Percentiles rank a stretch among this genome's conserved stretches.
Evolutionary conservation across 306 rosid species (phyloP).

Genomic region (Trichosanthes truncata): DNA sequence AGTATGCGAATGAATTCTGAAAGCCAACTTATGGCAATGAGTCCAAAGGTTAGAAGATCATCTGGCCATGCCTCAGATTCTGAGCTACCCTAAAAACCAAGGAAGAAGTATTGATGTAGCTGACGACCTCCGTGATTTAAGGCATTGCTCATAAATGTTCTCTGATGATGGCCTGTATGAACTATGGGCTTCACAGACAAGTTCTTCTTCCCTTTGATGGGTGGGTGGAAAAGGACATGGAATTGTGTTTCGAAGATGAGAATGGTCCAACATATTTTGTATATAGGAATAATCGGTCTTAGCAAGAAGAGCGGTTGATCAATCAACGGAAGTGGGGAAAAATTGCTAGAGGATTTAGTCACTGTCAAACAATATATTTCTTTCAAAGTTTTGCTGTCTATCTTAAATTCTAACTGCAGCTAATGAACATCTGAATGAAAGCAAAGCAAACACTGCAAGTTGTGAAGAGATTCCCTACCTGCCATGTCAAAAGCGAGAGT

Average conservation of each 20-base stretch:
- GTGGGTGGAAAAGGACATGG: background rate
- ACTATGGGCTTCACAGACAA: background rate
- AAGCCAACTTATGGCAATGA: constrained; percentile 21
- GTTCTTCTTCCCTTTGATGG: constrained; percentile 2
- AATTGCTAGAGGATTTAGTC: background rate
- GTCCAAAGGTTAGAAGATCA: constrained; percentile 54
- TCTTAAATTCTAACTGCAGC: background rate
- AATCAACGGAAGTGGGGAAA: background rate
- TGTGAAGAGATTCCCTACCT: background rate
- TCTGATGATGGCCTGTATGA: background rate
- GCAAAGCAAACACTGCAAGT: background rate
- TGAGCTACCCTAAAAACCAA: constrained; percentile 41
- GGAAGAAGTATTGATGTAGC: background rate
- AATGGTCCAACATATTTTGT: background rate
- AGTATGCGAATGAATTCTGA: constrained; percentile 31
- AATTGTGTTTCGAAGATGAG: background rate
- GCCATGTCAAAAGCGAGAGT: background rate
- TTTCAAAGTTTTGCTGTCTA: background rate
- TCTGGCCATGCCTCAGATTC: constrained; percentile 85
- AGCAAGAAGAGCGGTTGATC: background rate
- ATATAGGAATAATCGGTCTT: background rate
- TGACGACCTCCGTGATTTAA: background rate
- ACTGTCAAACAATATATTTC: background rate
- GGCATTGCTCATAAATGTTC: background rate
- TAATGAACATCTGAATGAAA: background rate